A percentile compares a stretch with the other conserved stretches of the same genome.
phyloP scores from a whole-genome alignment of 495 filamentous ascomycete genomes.

The Aeminium ludgeri region DNA sequence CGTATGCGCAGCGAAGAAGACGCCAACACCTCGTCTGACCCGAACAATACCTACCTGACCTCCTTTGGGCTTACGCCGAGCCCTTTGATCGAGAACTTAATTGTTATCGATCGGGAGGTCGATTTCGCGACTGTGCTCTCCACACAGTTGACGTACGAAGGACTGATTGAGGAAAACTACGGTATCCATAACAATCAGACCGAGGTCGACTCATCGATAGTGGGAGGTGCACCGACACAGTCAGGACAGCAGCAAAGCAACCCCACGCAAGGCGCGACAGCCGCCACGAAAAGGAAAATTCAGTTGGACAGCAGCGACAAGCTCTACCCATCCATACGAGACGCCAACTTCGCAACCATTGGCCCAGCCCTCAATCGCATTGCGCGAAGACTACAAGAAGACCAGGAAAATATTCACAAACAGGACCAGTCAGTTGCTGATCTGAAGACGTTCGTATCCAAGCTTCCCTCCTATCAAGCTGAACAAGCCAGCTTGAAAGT shows the following conservation, averaged over 20 bases:
- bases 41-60: slow-evolving; percentile 18
- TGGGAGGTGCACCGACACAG: slow-evolving; percentile 51
- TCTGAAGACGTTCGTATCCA: slow-evolving; percentile 79
- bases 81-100: slow-evolving; percentile 66
- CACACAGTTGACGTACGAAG: slow-evolving; percentile 94
- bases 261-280: slow-evolving; percentile 28
- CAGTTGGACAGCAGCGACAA: slow-evolving; percentile 78
- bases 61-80: slow-evolving; percentile 64
- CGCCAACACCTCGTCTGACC: slow-evolving; percentile 23
- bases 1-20: slow-evolving; percentile 91
- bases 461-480: slow-evolving; percentile 77
- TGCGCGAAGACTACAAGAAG: slow-evolving; percentile 67
- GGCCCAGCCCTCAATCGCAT: slow-evolving; percentile 78
- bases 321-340: slow-evolving; percentile 73
- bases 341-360: slow-evolving; percentile 90
- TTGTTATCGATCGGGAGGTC: slow-evolving; percentile 89
- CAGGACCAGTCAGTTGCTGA: slow-evolving; percentile 75
- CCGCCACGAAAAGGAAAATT: slow-evolving; percentile 70
- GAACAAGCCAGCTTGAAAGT: slow-evolving; percentile 84
- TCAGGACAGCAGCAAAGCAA: slow-evolving; percentile 27
- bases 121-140: slow-evolving; percentile 82
- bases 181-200: slow-evolving; percentile 75
- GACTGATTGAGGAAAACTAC: slow-evolving; percentile 86
- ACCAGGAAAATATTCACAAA: slow-evolving; percentile 72
- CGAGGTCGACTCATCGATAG: slow-evolving; percentile 82